Evolutionary conservation across 2,329 filamentous ascomycete genomes (phyloP), one percentile per base, ranked within the genome.

Genomic region (Pyricularia pennisetigena): DNA sequence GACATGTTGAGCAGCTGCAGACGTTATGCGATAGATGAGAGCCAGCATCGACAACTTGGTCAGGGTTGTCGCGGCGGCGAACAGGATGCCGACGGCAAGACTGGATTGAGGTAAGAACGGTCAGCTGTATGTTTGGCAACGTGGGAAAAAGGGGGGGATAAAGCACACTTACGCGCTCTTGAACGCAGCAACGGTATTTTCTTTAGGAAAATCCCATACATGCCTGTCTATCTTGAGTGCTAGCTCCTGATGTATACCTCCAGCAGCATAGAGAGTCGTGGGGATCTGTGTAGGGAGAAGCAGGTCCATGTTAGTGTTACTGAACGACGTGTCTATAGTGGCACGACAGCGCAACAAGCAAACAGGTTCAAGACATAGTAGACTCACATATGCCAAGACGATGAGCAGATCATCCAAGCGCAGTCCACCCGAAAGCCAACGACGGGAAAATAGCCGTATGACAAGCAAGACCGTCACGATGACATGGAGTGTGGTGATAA

Each of bases 21-120:
- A 72, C 2, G 78, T 75, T 16, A 81, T 72, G 26, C 78, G 73
- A 64, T 79, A 76, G 30, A 80, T 74, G 59, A 80, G 74, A 12
- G 75, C 74, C 9, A 81, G 75, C 73, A 80, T 80, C 1, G 79
- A 81, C 10, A 81, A 69, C 69, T 81, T 82, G 3, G 77, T 80
- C 49, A 81, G 70, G 57, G 71, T 76, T 1, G 79, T 79, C 1
- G 79, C 73, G 14, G 77, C 64, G 65, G 77, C 76, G 70, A 81
- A 81, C 8, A 80, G 70, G 10, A 80, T 71, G 61, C 77, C 70
- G 24, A 74, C 74, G 54, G 75, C 74, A 30, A 80, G 70, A n/a
- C 77, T 73, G 24, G 4, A n/a, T 49, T 49, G 4, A 12, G 20
- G 12, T 3, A 3, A 26, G 12, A 67, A 32, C 29, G 67, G 28